Base-by-base conservation (phyloP, 2,329 filamentous ascomycete genomes). In the Aspergillus ochraceoroseus region DNA sequence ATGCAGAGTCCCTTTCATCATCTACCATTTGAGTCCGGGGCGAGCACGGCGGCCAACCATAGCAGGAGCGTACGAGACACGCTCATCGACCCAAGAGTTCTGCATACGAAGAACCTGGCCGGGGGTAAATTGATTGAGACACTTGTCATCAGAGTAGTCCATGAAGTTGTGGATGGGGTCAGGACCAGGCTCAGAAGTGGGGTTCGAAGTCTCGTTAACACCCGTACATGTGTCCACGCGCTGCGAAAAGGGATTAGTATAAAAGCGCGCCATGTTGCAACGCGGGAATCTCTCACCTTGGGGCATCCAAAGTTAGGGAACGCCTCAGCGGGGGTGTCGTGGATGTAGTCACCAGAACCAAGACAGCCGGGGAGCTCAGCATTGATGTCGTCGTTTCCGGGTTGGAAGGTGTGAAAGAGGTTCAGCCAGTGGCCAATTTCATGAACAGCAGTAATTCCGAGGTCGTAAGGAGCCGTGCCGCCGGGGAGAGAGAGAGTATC, bases 141-240 rank as follows among this genome's bases (percentile, higher is more conserved):
- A 43, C 1, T 6, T 3, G 13, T 43, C 41, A 13, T 43, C 41
- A 1, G 41, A 15, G 17, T 43, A 43, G 9, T 43, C 41, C 41
- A 43, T 43, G 20, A 39, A 39, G 41, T 43, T 43, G 15, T 43
- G 41, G n/a, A 43, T 18, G 2, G 41, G 41, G 25, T 43, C 41
- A 1, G 26, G 3, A 1, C 41, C 41, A 2, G 35, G 26, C 3
- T 26, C 11, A 2, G 19, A 27, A n/a, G 4, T 15, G 1, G 11
- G 6, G 19, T 43, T 39, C 7, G 6, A 14, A 1, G 19, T 18
- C 26, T 43, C 30, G 12, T 13, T 23, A 2, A n/a, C 12, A 2
- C 41, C 41, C 2, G 5, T 18, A 35, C 41, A 43, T 14, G 41
- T 43, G 9, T 43, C 41, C n/a, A n/a, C n/a, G 5, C 35, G 25